These are phyloP conservation scores for Candolleomyces aberdarensis DNA, from an alignment of 768 basidiomycete species.

Conservation along the genomic window DNA sequence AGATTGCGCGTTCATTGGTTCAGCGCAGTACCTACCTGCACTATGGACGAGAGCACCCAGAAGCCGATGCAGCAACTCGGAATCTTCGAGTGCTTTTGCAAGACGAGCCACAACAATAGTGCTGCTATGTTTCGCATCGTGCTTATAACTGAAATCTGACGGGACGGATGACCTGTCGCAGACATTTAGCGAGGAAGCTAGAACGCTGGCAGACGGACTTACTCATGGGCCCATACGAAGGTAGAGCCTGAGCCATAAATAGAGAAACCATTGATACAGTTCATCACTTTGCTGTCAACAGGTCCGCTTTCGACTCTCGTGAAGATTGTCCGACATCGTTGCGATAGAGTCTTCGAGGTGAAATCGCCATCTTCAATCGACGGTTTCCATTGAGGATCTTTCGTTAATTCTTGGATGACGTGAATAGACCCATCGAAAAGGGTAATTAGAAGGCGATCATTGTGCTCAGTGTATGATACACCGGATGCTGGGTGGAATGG, in stretches of 20 bases:
- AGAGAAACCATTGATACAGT: conserved; percentile 56
- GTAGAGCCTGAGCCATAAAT: conserved; percentile 54
- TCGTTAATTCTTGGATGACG: conserved; percentile 49
- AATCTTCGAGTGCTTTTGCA: conserved; percentile 40
- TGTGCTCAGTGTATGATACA: conserved; percentile 44
- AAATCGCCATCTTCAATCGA: conserved; percentile 15
- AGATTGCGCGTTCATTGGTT: neutral
- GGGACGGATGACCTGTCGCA: conserved; percentile 51
- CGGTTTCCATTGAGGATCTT: conserved; percentile 40
- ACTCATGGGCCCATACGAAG: conserved; percentile 77
- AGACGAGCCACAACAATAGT: conserved; percentile 56
- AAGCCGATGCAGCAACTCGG: conserved; percentile 20
- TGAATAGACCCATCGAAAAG: conserved; percentile 74
- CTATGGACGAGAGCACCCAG: conserved; percentile 21
- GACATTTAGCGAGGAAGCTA: neutral
- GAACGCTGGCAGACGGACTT: conserved; percentile 20
- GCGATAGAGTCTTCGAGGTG: conserved; percentile 45
- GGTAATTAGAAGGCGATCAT: conserved; percentile 55
- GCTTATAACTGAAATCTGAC: conserved; percentile 78
- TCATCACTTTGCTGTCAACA: conserved; percentile 47
- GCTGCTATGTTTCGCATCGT: conserved; percentile 62
- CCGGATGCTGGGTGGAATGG: conserved; percentile 59
- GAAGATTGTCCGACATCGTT: conserved; percentile 49
- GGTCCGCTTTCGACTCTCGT: conserved; percentile 39
- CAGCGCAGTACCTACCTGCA: conserved; percentile 24